Evolutionary conservation across 371 early-diverging fungal species (phyloP).

Genomic region (Mucor racemosus): DNA sequence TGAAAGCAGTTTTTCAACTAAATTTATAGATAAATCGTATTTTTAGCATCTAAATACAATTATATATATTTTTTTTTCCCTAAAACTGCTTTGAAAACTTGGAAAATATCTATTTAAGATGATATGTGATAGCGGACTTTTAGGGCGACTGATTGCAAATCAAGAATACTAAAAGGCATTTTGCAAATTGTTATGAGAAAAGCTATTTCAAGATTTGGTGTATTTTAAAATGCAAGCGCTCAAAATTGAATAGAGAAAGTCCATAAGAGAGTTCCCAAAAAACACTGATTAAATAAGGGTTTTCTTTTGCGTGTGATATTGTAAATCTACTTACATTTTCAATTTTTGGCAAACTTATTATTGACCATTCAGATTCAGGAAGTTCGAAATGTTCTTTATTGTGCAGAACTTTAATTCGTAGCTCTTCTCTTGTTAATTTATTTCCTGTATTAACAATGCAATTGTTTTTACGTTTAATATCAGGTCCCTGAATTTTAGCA

Average conservation of each 20-base stretch:
- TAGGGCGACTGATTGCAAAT: too few relatives aligned
- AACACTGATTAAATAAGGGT: neutral
- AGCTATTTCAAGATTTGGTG: neutral
- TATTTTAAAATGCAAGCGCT: neutral
- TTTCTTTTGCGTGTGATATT: neutral
- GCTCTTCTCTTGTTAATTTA: slow-evolving; percentile 74
- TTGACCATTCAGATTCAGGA: slow-evolving; percentile 67
- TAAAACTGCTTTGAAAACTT: too few relatives aligned
- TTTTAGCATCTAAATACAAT: too few relatives aligned
- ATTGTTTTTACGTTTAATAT: slow-evolving; percentile 88
- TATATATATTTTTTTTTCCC: too few relatives aligned
- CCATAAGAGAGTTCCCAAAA: neutral
- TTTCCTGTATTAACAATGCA: slow-evolving; percentile 90
- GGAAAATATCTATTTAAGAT: too few relatives aligned
- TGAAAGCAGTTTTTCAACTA: too few relatives aligned
- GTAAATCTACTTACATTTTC: slow-evolving; percentile 57
- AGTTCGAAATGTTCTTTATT: slow-evolving; percentile 81
- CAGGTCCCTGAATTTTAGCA: slow-evolving; percentile 76
- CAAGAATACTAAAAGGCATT: too few relatives aligned
- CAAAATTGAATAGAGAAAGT: neutral
- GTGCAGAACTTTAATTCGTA: slow-evolving; percentile 64
- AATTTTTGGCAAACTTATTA: slow-evolving; percentile 68
- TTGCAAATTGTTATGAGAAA: too few relatives aligned
- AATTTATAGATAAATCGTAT: too few relatives aligned
- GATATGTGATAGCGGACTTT: too few relatives aligned